These are phyloP conservation scores for Lasiodiplodia gonubiensis DNA, from an alignment of 2,329 filamentous ascomycete species.

Conservation along the genomic window DNA sequence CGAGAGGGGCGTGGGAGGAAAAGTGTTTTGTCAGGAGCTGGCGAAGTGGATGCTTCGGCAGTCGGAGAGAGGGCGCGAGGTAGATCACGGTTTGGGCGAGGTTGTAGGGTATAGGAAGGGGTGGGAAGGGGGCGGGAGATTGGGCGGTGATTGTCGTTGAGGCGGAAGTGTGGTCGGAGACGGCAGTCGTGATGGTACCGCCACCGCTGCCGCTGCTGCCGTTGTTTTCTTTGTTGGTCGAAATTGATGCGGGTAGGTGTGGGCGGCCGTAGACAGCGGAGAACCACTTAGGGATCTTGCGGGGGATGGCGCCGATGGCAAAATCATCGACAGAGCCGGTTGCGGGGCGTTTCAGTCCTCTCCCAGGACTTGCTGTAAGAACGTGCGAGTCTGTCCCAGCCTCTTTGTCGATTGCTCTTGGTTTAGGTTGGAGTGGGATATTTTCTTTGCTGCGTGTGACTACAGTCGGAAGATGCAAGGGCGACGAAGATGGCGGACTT, in stretches of 20 bases:
- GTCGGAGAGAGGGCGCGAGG: neutral
- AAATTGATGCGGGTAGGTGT: conserved; percentile 13
- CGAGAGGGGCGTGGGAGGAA: neutral
- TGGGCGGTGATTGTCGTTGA: conserved; percentile 3
- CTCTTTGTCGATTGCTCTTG: neutral
- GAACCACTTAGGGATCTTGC: conserved; percentile 22
- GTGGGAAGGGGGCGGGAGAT: conserved; percentile 32
- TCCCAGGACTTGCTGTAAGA: neutral
- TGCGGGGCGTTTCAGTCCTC: neutral
- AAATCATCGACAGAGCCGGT: conserved; percentile 18
- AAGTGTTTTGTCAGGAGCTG: neutral
- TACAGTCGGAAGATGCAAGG: neutral
- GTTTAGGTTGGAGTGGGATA: neutral
- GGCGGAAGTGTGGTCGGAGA: neutral
- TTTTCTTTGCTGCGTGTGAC: neutral
- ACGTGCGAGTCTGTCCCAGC: neutral
- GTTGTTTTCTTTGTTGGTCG: conserved; percentile 27
- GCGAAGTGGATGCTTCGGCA: neutral
- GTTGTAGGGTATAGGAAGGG: neutral
- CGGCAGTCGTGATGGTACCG: neutral
- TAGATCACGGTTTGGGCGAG: conserved; percentile 3
- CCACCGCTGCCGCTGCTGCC: conserved; percentile 19
- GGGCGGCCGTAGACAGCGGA: conserved; percentile 25
- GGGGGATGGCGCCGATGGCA: conserved; percentile 13
- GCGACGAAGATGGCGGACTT: neutral